Conservation (phyloP, 768 basidiomycete genomes). For the Sarcomyxa edulis region DNA sequence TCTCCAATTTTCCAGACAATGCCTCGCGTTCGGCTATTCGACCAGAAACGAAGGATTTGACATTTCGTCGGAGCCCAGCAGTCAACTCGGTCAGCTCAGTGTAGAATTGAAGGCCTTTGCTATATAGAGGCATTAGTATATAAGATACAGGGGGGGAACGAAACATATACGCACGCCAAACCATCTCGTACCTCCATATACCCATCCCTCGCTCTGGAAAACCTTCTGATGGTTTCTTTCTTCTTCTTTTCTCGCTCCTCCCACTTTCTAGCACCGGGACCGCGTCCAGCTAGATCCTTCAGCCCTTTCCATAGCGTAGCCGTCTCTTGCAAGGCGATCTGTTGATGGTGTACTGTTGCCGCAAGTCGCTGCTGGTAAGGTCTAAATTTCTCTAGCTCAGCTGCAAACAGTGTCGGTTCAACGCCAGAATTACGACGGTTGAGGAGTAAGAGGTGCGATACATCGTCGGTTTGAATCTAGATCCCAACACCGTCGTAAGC, state of each 20-base stretch:
- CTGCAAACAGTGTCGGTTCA: slow-evolving; percentile 85
- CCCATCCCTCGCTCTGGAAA: slow-evolving; percentile 72
- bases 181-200: slow-evolving; percentile 89
- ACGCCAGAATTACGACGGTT: slow-evolving; percentile 81
- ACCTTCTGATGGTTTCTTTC: slow-evolving; percentile 66
- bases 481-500: no score
- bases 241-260: slow-evolving; percentile 78
- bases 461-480: slow-evolving; percentile 93
- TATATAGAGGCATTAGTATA: slow-evolving; percentile 23
- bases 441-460: slow-evolving; percentile 88
- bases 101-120: slow-evolving; percentile 90
- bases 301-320: slow-evolving; percentile 68
- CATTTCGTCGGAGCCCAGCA: slow-evolving; percentile 49
- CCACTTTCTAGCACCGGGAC: slow-evolving; percentile 72
- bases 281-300: slow-evolving; percentile 69
- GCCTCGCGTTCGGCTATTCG: slow-evolving; percentile 68
- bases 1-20: slow-evolving; percentile 64
- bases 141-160: slow-evolving; percentile 2
- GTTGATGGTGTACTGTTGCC: slow-evolving; percentile 75
- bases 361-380: slow-evolving; percentile 83
- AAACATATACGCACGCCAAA: slow-evolving; percentile 66
- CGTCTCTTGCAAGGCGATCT: slow-evolving; percentile 69
- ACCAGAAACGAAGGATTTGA: slow-evolving; percentile 54
- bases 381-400: slow-evolving; percentile 93
- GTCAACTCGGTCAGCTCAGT: slow-evolving; percentile 67